Evolutionary conservation across 345 rosid genomes (phyloP), one percentile per base, ranked within the genome.

Genomic region (Euclidium syriacum): DNA sequence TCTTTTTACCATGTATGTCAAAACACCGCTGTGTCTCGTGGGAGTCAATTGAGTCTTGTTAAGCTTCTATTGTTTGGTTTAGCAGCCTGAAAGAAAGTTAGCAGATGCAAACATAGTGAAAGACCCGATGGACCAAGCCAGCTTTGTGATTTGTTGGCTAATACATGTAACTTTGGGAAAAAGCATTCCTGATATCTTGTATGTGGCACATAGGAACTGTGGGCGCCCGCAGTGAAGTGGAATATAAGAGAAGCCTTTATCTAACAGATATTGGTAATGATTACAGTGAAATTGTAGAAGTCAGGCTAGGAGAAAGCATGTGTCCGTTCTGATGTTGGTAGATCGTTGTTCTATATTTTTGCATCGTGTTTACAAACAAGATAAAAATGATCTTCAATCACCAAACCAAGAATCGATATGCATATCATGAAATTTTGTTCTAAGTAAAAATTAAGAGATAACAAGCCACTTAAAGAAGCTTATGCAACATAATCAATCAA

Each of bases 341-440:
- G 82, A 46, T 83, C 81, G 12, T 77, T 70, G 0, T 72, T 76
- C 63, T 68, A 73, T 23, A 79, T 77, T 79, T 89, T 80, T 19
- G 86, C 87, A 72, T 85, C 85, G 6, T 82, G 83, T 80, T 90
- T 87, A 82, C 94, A 87, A 46, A 85, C 83, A 0, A 91, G 95
- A 73, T 91, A 87, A 72, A 87, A n/a, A 87, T 3, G 91, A 82
- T 74, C 96, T 81, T 88, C 98, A 85, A 3, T 81, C 14, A 1
- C 89, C 80, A 24, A 87, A 88, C 98, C 96, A 91, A 26, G 88
- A 78, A 70, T 87, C 98, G 39, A 85, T 88, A 65, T 91, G 87
- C 34, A 48, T 33, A 52, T 88, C 88, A 76, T 87, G 94, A 43
- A 87, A 85, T 70, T 85, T 96, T 90, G 87, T 12, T 6, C 10